Base-by-base conservation (phyloP, 2,329 filamentous ascomycete genomes). In the Gnomoniopsis sp. region DNA sequence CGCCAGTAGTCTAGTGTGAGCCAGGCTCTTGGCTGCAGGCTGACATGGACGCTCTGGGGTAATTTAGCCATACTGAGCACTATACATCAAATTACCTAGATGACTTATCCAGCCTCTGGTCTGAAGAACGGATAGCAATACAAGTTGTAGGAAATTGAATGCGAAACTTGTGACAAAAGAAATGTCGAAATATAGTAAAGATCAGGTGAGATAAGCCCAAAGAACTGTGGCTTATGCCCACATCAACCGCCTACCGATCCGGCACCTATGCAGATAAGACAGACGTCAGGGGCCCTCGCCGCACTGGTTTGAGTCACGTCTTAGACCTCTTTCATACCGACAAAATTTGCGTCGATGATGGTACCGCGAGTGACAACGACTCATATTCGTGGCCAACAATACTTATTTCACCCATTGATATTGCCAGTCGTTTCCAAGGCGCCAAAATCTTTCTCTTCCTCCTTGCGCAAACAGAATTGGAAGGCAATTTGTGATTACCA, bases 1-100 rank as follows among this genome's bases (percentile, higher is more conserved):
- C 54, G 41, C 63, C 63, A 64, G n/a, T 63, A 57, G 8, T 62
- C 59, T 30, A 49, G 38, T 2, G 49, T 58, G 10, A 62, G n/a
- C 58, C 57, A 60, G 15, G n/a, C 33, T 17, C 21, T 38, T 15
- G 30, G 30, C 30, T 30, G 21, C 10, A 15, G 21, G 12, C 21
- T 30, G 26, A 30, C 48, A n/a, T 41, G 38, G 12, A 15, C 14
- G 12, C 17, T 2, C 3, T 34, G 3, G 48, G 12, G 3, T 10
- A 38, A 12, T 14, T 11, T 23, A 22, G 21, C 21, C 46, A 48
- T 48, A n/a, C n/a, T n/a, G n/a, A n/a, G n/a, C n/a, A n/a, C n/a
- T n/a, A n/a, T n/a, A n/a, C n/a, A n/a, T n/a, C n/a, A n/a, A n/a
- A n/a, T n/a, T n/a, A n/a, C n/a, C n/a, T n/a, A n/a, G n/a, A n/a